Evolutionary conservation across 139 green algal genomes (phyloP).

Genomic region (Chlorella sorokiniana): DNA sequence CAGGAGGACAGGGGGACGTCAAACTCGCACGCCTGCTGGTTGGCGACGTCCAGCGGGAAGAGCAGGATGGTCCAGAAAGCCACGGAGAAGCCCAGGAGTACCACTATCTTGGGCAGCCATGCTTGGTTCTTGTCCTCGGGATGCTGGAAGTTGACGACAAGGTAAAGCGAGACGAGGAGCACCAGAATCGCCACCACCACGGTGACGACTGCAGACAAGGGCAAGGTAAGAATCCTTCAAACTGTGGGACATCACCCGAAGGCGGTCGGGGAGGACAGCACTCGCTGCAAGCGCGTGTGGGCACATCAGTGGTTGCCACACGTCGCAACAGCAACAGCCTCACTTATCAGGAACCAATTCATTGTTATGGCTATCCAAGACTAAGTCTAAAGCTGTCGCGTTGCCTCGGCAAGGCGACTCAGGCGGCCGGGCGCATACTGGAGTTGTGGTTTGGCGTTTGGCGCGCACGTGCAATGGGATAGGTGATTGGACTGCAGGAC

Average conservation of each 20-base stretch:
- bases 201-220: conserved; percentile 6
- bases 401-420: not conserved
- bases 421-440: not conserved
- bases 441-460: too few relatives aligned
- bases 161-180: conserved; percentile 78
- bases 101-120: conserved; percentile 93
- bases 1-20: conserved; percentile 76
- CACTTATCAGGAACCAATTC: conserved; percentile 51
- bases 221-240: not conserved
- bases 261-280: not conserved
- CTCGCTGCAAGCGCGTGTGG: not conserved
- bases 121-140: conserved; percentile 95
- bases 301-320: not conserved
- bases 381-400: not conserved
- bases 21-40: conserved; percentile 74
- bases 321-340: not conserved
- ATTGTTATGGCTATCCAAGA: not conserved
- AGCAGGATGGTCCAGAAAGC: conserved; percentile 90
- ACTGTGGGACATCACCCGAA: not conserved
- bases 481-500: too few relatives aligned
- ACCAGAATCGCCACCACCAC: conserved; percentile 73
- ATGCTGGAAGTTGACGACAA: conserved; percentile 93
- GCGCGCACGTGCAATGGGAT: too few relatives aligned
- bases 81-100: conserved; percentile 86
- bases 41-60: conserved; percentile 95